A percentile compares a stretch with the other conserved stretches of the same genome.
These are phyloP conservation scores for Termitomyces sp. DNA, from an alignment of 768 basidiomycete species.

Conservation along the genomic window DNA sequence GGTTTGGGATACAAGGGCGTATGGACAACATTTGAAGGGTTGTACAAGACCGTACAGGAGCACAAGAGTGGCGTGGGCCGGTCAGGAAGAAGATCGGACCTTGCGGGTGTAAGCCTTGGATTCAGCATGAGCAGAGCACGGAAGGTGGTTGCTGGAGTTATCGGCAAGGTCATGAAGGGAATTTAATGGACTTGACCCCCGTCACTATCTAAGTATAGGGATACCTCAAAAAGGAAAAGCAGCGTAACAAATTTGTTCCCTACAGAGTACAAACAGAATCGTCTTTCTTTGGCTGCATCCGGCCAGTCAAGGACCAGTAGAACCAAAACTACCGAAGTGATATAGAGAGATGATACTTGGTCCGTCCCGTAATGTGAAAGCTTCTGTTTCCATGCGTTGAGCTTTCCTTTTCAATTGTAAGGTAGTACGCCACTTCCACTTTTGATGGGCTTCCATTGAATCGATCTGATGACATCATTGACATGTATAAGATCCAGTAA, in stretches of 20 bases:
- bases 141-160: constrained; percentile 19
- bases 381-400: too few species aligned
- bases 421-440: too few species aligned
- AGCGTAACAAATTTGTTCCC: not conserved
- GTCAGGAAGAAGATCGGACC: constrained; percentile 31
- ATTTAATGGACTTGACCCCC: constrained; percentile 22
- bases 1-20: constrained; percentile 58
- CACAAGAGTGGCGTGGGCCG: constrained; percentile 32
- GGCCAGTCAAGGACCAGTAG: too few species aligned
- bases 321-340: too few species aligned
- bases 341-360: too few species aligned
- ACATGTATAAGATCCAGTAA: too few species aligned
- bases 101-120: constrained; percentile 41
- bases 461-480: too few species aligned
- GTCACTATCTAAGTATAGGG: constrained; percentile 16
- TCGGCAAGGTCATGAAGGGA: constrained; percentile 20
- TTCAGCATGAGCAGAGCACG: constrained; percentile 26
- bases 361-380: too few species aligned
- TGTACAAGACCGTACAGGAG: constrained; percentile 52
- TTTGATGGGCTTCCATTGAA: too few species aligned
- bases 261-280: too few species aligned
- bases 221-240: not conserved
- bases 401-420: too few species aligned
- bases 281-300: too few species aligned
- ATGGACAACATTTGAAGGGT: constrained; percentile 52